phyloP scores from a whole-genome alignment of 371 early-diverging fungal genomes.

The Dichotomocladium elegans region DNA sequence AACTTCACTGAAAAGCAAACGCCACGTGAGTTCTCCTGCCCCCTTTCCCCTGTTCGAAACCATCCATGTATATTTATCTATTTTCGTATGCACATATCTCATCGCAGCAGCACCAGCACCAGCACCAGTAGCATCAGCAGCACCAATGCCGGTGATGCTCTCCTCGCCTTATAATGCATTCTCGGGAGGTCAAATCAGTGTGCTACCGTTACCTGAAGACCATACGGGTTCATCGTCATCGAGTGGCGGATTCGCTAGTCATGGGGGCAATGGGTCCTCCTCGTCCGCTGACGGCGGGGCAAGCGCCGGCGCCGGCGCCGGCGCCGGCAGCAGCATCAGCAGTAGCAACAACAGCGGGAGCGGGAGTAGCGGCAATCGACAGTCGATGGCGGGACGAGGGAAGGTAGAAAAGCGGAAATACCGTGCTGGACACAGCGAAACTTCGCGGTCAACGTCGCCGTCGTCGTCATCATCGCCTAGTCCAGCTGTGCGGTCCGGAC shows the following conservation, averaged over 20 bases:
- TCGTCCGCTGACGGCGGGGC: background rate
- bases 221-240: slow-evolving; percentile 2
- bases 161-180: slow-evolving; percentile 17
- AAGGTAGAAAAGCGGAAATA: slow-evolving; percentile 12
- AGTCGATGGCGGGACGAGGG: no score
- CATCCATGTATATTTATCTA: no score
- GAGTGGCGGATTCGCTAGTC: background rate
- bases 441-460: background rate
- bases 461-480: slow-evolving; percentile 3
- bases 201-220: slow-evolving; percentile 8
- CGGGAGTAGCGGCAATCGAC: no score
- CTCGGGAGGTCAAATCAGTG: background rate
- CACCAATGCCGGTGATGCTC: slow-evolving; percentile 18
- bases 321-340: no score
- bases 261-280: background rate
- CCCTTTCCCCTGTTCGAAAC: no score
- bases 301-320: no score
- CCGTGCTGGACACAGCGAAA: slow-evolving; percentile 4
- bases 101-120: slow-evolving; percentile 4
- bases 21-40: background rate
- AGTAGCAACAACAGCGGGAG: no score
- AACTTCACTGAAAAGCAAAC: slow-evolving; percentile 1
- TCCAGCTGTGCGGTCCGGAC: slow-evolving; percentile 2
- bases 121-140: slow-evolving; percentile 2
- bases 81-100: no score